Percentiles rank a stretch among this genome's conserved stretches.
phyloP scores from a whole-genome alignment of 2,329 filamentous ascomycete species.

The Aaosphaeria arxii region DNA sequence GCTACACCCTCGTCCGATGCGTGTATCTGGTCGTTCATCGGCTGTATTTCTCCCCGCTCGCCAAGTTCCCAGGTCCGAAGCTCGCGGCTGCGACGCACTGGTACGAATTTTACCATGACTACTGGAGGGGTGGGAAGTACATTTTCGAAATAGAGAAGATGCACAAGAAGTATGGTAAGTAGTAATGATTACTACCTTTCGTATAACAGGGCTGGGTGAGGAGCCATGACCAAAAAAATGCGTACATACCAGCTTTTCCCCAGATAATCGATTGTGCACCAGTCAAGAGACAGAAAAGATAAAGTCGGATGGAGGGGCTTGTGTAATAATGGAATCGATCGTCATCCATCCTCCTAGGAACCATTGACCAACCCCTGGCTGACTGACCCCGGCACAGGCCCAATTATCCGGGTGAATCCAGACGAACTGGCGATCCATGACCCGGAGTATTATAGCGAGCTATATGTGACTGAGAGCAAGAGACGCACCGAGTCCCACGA shows the following conservation, averaged over 20 bases:
- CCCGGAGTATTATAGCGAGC: slow-evolving; percentile 15
- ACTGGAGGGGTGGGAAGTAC: slow-evolving; percentile 27
- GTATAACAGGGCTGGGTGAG: no score
- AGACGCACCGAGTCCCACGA: slow-evolving; percentile 16
- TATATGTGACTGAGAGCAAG: slow-evolving; percentile 19
- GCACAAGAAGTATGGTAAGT: slow-evolving; percentile 10
- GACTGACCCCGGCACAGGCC: slow-evolving; percentile 10
- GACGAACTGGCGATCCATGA: slow-evolving; percentile 22
- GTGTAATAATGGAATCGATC: no score
- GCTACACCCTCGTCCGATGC: neutral
- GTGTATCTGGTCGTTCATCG: slow-evolving; percentile 5
- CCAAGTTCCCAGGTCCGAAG: slow-evolving; percentile 30
- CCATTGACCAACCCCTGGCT: no score
- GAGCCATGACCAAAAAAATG: no score
- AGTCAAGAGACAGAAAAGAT: no score
- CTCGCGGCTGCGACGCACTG: slow-evolving; percentile 32
- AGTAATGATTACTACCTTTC: neutral
- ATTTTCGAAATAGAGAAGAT: slow-evolving; percentile 28
- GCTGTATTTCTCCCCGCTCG: slow-evolving; percentile 23
- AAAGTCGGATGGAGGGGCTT: no score
- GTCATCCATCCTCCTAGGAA: no score
- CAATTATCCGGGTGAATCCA: slow-evolving; percentile 27
- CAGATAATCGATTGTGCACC: no score
- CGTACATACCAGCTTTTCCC: no score
- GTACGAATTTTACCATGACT: slow-evolving; percentile 39